A percentile compares a stretch with the other conserved stretches of the same genome.
Conservation (phyloP, 768 basidiomycete species). For the Tylopilus rubrobrunneus region DNA sequence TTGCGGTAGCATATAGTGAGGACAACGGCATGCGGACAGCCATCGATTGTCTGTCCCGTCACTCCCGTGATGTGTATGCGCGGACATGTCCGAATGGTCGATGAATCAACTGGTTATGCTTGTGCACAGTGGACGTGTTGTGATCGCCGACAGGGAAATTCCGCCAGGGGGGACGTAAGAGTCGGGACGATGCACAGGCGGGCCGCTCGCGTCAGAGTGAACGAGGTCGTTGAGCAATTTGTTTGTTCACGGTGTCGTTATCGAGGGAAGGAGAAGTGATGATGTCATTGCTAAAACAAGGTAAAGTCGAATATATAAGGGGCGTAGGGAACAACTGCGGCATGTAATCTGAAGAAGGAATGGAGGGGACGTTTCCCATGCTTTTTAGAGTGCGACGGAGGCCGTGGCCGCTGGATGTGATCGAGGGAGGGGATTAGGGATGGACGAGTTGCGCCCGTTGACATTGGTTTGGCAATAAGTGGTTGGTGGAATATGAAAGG, state of each 20-base stretch:
- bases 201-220: conserved; percentile 1
- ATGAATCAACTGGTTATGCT: background rate
- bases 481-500: conserved; percentile 2
- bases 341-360: background rate
- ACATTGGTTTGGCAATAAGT: background rate
- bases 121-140: conserved; percentile 9
- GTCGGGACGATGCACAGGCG: conserved; percentile 2
- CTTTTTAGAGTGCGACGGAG: background rate
- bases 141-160: conserved; percentile 19
- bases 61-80: background rate
- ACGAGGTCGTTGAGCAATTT: background rate
- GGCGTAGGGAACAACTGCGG: background rate
- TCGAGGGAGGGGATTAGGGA: background rate
- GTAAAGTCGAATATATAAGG: background rate
- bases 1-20: background rate
- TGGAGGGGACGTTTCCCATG: conserved; percentile 1
- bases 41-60: conserved; percentile 1
- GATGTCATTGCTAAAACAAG: conserved; percentile 2
- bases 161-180: conserved; percentile 11
- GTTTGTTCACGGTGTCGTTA: background rate
- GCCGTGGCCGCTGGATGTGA: background rate
- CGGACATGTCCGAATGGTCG: conserved; percentile 11
- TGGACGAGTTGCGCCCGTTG: conserved; percentile 8
- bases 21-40: background rate
- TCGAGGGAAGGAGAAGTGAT: background rate